Conservation (phyloP, 129 eudicot species). For the Sambucus nigra region DNA sequence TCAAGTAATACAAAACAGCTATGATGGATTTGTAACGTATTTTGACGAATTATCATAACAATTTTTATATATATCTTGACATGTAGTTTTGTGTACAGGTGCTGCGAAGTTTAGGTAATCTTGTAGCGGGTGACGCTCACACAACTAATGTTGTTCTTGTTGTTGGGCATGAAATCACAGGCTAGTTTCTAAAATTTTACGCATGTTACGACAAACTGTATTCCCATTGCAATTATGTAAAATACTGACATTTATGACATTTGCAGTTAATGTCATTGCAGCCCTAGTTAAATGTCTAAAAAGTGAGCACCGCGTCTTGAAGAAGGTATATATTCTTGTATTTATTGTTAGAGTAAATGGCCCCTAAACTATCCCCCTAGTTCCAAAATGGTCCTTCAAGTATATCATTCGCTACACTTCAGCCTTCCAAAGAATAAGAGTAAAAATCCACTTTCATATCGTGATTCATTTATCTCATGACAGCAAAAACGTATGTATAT, state of each 20-base stretch:
- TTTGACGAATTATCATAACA: neutral
- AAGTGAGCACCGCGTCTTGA: slow-evolving; percentile 93
- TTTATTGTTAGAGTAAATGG: too few species aligned
- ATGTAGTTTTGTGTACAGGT: slow-evolving; percentile 29
- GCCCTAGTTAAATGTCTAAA: slow-evolving; percentile 74
- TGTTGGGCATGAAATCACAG: slow-evolving; percentile 71
- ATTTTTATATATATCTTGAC: neutral
- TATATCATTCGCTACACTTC: too few species aligned
- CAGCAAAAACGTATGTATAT: too few species aligned
- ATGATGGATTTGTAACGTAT: neutral
- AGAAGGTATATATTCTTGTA: slow-evolving; percentile 42
- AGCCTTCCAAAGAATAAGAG: too few species aligned
- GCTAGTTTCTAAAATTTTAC: slow-evolving; percentile 37
- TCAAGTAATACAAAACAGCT: too few species aligned
- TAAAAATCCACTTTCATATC: too few species aligned
- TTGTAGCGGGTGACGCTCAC: slow-evolving; percentile 84
- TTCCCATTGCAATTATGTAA: neutral
- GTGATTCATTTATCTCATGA: too few species aligned
- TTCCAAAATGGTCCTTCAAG: too few species aligned
- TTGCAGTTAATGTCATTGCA: slow-evolving; percentile 50
- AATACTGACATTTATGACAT: slow-evolving; percentile 5
- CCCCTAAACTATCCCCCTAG: too few species aligned
- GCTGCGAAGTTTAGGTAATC: slow-evolving; percentile 87
- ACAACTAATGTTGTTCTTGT: slow-evolving; percentile 49
- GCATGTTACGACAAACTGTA: slow-evolving; percentile 5